These are phyloP conservation scores for Centaurea solstitialis DNA, from an alignment of 129 eudicot species.

Conservation along the genomic window DNA sequence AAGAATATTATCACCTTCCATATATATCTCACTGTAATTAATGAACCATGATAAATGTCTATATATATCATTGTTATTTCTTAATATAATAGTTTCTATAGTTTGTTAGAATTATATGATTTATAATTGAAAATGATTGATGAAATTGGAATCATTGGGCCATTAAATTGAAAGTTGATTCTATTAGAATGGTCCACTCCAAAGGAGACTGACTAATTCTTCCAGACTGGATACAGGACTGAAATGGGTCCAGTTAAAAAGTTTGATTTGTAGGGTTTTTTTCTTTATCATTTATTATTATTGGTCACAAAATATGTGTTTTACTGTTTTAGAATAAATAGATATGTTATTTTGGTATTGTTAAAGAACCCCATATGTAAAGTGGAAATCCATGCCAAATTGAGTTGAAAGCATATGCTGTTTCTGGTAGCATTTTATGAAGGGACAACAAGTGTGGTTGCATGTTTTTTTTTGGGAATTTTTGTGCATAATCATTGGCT, in stretches of 20 bases:
- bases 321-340: not conserved
- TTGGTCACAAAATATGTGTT: not conserved
- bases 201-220: conserved; percentile 1
- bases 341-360: not conserved
- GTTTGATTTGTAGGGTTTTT: not conserved
- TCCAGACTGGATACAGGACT: conserved; percentile 26
- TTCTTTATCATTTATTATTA: not conserved
- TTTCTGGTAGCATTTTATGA: conserved; percentile 2
- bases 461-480: conserved; percentile 15
- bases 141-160: no score
- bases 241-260: conserved; percentile 21
- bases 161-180: not conserved
- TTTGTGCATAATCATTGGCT: conserved; percentile 10
- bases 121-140: not conserved
- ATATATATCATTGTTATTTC: no score
- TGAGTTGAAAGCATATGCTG: not conserved
- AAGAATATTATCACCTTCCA: no score
- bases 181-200: not conserved
- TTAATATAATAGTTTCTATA: no score
- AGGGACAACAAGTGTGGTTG: conserved; percentile 11
- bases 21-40: no score
- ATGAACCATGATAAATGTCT: no score
- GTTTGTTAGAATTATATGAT: no score
- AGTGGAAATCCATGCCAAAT: not conserved
- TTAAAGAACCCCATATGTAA: not conserved